Conservation (phyloP, 331 rosid species). For the Quercus phellos region DNA sequence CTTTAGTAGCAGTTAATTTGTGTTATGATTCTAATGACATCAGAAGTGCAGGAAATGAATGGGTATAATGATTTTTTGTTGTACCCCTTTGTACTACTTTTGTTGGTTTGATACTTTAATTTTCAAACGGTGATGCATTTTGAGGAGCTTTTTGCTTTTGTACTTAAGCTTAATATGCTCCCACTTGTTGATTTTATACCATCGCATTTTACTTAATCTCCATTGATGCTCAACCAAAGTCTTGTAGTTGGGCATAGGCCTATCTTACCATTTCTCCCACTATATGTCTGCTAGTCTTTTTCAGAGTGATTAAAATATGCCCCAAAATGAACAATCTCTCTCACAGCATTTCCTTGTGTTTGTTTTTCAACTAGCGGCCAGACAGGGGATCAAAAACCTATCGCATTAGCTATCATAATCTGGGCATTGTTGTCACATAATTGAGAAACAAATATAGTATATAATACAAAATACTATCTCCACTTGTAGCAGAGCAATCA, state of each 20-base stretch:
- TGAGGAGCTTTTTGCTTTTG: neutral
- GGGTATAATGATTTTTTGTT: too few relatives aligned
- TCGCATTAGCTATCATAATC: too few relatives aligned
- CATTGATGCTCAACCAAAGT: neutral
- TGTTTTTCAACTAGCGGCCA: neutral
- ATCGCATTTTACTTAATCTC: neutral
- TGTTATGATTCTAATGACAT: too few relatives aligned
- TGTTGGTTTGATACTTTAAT: neutral
- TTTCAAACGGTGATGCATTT: neutral
- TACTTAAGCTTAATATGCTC: neutral
- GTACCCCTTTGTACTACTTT: neutral
- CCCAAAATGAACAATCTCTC: neutral
- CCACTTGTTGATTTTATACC: neutral
- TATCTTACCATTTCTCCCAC: neutral
- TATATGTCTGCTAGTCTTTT: neutral
- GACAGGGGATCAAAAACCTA: too few relatives aligned
- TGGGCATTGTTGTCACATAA: neutral
- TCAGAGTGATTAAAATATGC: neutral
- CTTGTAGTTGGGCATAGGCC: neutral
- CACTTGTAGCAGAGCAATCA: too few relatives aligned
- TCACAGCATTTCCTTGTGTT: neutral
- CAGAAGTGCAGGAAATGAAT: too few relatives aligned
- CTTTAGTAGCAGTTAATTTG: too few relatives aligned
- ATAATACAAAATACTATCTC: too few relatives aligned
- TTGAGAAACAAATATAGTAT: too few relatives aligned